A percentile compares a stretch with the other conserved stretches of the same genome.
phyloP scores from a whole-genome alignment of 805 yeast species.

The Metschnikowia santaceciliae region DNA sequence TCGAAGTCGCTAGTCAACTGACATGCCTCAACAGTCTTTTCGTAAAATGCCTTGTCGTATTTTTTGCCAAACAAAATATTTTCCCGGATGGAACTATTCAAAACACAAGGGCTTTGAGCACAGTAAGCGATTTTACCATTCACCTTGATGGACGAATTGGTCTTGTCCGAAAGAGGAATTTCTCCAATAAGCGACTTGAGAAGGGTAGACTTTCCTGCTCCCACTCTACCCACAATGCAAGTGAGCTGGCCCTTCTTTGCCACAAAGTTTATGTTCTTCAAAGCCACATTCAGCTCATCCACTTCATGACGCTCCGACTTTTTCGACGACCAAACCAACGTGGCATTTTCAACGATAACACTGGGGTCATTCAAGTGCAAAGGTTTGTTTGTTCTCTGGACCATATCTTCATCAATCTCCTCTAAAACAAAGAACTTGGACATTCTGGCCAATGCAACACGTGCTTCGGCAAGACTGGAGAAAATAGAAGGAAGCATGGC shows the following conservation, averaged over 20 bases:
- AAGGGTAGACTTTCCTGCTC: slow-evolving; percentile 62
- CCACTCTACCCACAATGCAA: slow-evolving; percentile 65
- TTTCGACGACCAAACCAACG: slow-evolving; percentile 47
- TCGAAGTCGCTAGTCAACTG: slow-evolving; percentile 46
- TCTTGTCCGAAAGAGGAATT: slow-evolving; percentile 21
- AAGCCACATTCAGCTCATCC: slow-evolving; percentile 44
- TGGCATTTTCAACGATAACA: slow-evolving; percentile 45
- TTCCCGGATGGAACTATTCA: slow-evolving; percentile 47
- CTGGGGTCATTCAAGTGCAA: slow-evolving; percentile 22
- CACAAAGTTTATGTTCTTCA: slow-evolving; percentile 44
- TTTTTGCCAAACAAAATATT: slow-evolving; percentile 50
- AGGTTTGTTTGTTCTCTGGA: slow-evolving; percentile 17
- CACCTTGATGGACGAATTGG: slow-evolving; percentile 13
- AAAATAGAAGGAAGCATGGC: slow-evolving; percentile 30
- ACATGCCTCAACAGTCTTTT: slow-evolving; percentile 45
- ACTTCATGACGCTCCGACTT: slow-evolving; percentile 19
- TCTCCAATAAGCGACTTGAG: slow-evolving; percentile 54
- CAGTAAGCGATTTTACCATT: slow-evolving; percentile 54
- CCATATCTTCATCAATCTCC: slow-evolving; percentile 27
- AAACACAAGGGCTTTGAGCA: slow-evolving; percentile 55
- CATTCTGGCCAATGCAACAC: slow-evolving; percentile 33
- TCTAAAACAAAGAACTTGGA: slow-evolving; percentile 29
- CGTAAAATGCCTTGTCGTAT: slow-evolving; percentile 39
- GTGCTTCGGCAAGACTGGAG: slow-evolving; percentile 26
- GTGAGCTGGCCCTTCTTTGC: slow-evolving; percentile 53